Evolutionary conservation across 139 green algal species (phyloP).

Genomic region (Chlamydomonas urium): DNA sequence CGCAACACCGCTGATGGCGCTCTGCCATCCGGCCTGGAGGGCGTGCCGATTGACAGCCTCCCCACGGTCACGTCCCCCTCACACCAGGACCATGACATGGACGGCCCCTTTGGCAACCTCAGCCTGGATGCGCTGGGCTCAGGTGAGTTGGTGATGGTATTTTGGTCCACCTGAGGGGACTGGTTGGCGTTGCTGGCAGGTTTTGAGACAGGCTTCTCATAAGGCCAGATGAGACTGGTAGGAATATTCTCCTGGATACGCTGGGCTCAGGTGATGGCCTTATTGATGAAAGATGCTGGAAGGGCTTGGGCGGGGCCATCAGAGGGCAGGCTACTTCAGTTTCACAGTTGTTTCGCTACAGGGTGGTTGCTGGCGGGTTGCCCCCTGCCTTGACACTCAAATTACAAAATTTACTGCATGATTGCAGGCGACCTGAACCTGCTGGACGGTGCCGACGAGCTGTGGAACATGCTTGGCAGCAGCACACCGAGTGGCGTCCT

Average conservation of each 20-base stretch:
- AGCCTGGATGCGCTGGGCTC: neutral
- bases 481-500: neutral
- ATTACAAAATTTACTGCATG: neutral
- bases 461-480: conserved; percentile 4
- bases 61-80: neutral
- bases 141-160: neutral
- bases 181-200: too few species aligned
- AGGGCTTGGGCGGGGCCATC: neutral
- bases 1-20: neutral
- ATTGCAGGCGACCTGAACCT: neutral
- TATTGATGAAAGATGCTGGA: too few species aligned
- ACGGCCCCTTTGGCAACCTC: conserved; percentile 5
- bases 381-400: neutral
- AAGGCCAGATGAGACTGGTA: too few species aligned
- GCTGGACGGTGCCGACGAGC: neutral
- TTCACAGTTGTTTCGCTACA: neutral
- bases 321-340: neutral
- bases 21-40: neutral
- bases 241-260: too few species aligned
- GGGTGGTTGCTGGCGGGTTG: neutral
- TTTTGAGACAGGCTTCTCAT: too few species aligned
- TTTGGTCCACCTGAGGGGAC: neutral
- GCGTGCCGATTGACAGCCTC: neutral
- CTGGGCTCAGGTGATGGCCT: too few species aligned
- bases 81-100: neutral